Conservation (phyloP, 352 stramenopile species). For the Pythium monospermum region DNA sequence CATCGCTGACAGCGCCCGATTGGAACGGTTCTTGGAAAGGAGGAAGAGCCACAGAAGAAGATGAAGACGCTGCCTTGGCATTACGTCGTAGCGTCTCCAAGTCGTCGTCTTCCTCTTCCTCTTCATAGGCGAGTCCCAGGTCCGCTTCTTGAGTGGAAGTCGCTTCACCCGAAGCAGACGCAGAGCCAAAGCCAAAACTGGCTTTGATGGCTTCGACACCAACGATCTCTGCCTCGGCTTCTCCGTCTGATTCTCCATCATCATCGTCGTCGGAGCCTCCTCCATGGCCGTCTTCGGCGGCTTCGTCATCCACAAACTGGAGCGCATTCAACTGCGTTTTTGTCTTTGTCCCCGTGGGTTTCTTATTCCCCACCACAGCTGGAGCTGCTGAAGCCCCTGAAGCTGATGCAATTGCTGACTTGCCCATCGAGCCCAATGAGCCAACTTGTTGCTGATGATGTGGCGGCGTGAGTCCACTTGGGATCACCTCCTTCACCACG, state of each 20-base stretch:
- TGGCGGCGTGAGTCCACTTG: constrained; percentile 44
- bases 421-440: not conserved
- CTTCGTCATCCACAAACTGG: constrained; percentile 47
- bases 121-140: constrained; percentile 15
- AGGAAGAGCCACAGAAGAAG: too few relatives aligned
- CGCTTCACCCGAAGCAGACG: constrained; percentile 22
- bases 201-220: constrained; percentile 79
- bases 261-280: constrained; percentile 27
- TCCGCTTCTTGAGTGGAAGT: too few relatives aligned
- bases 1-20: constrained; percentile 41
- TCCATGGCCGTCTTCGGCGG: constrained; percentile 27
- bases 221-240: constrained; percentile 36
- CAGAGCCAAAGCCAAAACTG: constrained; percentile 68
- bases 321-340: constrained; percentile 30
- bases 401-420: not conserved
- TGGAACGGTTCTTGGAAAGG: constrained; percentile 65
- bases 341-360: constrained; percentile 4
- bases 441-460: constrained; percentile 27
- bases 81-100: constrained; percentile 1
- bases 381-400: too few relatives aligned
- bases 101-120: constrained; percentile 24
- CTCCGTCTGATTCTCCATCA: constrained; percentile 27
- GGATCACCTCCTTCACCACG: constrained; percentile 64
- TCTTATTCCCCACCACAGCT: too few relatives aligned
- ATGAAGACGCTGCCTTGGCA: too few relatives aligned